Percentiles rank a stretch among this genome's conserved stretches.
These are phyloP conservation scores for Penicillium riverlandense DNA, from an alignment of 495 filamentous ascomycete genomes.

Conservation along the genomic window DNA sequence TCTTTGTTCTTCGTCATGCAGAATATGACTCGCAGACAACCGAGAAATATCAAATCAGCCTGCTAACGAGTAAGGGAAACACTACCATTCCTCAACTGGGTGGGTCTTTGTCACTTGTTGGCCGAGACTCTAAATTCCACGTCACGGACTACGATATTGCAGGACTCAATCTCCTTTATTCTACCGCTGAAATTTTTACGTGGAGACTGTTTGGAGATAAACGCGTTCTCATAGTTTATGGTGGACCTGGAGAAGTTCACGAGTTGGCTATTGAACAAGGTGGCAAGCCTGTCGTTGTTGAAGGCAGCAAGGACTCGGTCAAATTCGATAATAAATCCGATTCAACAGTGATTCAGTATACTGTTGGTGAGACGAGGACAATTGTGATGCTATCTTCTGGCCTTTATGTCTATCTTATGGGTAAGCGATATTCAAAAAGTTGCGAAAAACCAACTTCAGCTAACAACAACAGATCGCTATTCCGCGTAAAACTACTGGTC, in stretches of 20 bases:
- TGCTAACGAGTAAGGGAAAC: constrained; percentile 54
- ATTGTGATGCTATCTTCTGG: constrained; percentile 46
- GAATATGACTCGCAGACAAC: constrained; percentile 50
- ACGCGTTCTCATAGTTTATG: constrained; percentile 65
- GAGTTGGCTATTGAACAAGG: constrained; percentile 51
- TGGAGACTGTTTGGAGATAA: constrained; percentile 53
- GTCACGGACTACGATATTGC: constrained; percentile 67
- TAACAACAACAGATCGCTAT: constrained; percentile 46
- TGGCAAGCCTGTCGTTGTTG: constrained; percentile 35
- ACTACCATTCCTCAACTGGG: constrained; percentile 59
- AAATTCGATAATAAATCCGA: constrained; percentile 35
- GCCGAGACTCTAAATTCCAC: constrained; percentile 69
- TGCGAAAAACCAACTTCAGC: background rate
- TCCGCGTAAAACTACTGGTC: constrained; percentile 73
- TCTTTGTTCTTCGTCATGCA: constrained; percentile 59
- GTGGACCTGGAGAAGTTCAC: constrained; percentile 60
- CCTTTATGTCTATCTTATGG: constrained; percentile 48
- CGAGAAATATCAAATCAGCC: constrained; percentile 52
- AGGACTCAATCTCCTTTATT: constrained; percentile 61
- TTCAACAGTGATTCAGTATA: constrained; percentile 51
- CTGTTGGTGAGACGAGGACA: constrained; percentile 39
- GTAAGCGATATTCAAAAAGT: constrained; percentile 12
- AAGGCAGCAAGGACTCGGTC: constrained; percentile 35
- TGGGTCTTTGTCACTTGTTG: constrained; percentile 51
- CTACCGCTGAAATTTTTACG: constrained; percentile 69